A percentile compares a stretch with the other conserved stretches of the same genome.
Evolutionary conservation across 2,329 filamentous ascomycete species (phyloP).

Genomic region (Fusarium continuum): DNA sequence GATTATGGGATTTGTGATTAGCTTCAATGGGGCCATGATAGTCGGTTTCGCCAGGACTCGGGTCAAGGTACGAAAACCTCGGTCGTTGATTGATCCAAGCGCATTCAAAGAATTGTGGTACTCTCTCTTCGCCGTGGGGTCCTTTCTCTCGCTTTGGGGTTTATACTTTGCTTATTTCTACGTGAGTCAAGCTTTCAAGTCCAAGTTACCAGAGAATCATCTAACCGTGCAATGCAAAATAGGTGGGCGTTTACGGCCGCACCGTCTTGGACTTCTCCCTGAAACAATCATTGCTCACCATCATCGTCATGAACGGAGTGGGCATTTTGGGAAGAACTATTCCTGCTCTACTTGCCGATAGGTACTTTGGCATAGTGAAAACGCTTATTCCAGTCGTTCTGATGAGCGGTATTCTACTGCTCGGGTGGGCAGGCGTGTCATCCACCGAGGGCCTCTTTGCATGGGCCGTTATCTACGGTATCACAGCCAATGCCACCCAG

Average conservation of each 20-base stretch:
- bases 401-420: background rate
- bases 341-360: slow-evolving; percentile 1
- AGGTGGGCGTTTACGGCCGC: no score
- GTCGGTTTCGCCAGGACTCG: no score
- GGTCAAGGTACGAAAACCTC: no score
- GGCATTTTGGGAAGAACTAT: background rate
- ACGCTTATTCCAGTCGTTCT: background rate
- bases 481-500: background rate
- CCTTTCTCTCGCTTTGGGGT: no score
- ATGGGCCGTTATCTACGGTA: background rate
- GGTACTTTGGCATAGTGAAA: background rate
- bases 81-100: slow-evolving; percentile 3
- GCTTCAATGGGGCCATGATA: no score
- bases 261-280: background rate
- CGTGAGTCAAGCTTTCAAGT: no score
- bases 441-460: background rate
- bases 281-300: no score
- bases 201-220: no score
- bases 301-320: slow-evolving; percentile 3
- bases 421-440: background rate
- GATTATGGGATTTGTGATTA: background rate
- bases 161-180: no score
- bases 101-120: slow-evolving; percentile 14
- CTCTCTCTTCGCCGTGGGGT: no score
- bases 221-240: no score